A percentile compares a stretch with the other conserved stretches of the same genome.
Evolutionary conservation across 345 rosid species (phyloP).

Genomic region (Dipteronia dyeriana): DNA sequence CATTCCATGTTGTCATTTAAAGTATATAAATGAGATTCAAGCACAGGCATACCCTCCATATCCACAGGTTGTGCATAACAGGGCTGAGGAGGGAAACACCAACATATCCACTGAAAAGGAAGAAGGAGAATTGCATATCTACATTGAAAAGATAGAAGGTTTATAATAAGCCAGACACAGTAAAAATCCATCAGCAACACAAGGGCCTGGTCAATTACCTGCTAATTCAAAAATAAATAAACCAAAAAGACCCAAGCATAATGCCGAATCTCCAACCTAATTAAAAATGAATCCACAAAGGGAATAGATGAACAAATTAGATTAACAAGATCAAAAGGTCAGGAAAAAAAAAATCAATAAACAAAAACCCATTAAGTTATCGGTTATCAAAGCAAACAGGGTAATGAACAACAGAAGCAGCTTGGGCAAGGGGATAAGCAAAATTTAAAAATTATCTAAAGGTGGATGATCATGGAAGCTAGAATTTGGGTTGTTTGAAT

Average conservation of each 20-base stretch:
- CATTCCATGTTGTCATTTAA: neutral
- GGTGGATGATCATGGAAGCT: neutral
- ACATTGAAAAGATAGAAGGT: conserved; percentile 22
- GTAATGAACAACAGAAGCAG: neutral
- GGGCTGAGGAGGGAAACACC: conserved; percentile 95
- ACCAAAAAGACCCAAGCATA: conserved; percentile 79
- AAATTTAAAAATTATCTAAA: neutral
- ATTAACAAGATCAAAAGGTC: neutral
- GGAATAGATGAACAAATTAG: conserved; percentile 11
- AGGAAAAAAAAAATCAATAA: neutral
- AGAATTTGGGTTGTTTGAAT: neutral
- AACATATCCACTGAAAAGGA: conserved; percentile 88
- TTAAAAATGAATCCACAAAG: conserved; percentile 19
- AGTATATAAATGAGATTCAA: neutral
- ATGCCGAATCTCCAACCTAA: conserved; percentile 92
- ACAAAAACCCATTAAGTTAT: neutral
- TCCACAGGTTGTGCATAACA: conserved; percentile 98
- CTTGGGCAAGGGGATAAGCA: neutral
- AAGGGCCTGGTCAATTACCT: conserved; percentile 45
- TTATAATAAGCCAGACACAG: conserved; percentile 16
- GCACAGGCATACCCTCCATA: conserved; percentile 78
- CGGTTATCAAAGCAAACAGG: neutral
- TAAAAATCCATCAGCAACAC: conserved; percentile 14
- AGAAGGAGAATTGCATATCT: conserved; percentile 89
- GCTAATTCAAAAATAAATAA: conserved; percentile 82